These are phyloP conservation scores for Xanthoceras sorbifolium DNA, from an alignment of 345 rosid genomes.

Conservation along the genomic window DNA sequence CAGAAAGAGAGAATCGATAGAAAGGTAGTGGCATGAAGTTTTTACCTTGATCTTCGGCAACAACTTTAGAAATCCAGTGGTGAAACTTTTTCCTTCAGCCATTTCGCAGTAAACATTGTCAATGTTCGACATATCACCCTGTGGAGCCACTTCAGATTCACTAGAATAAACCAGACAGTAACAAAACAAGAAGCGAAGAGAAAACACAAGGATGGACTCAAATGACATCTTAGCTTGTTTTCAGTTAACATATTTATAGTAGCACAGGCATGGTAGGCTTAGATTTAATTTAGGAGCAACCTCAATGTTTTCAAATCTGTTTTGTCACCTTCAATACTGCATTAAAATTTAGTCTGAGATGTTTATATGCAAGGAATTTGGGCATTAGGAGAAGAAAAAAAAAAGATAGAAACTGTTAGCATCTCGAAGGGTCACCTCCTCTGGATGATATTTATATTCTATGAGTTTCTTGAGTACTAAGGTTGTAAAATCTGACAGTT, in stretches of 20 bases:
- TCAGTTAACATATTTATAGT: conserved; percentile 9
- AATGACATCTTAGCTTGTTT: not conserved
- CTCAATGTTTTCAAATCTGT: conserved; percentile 14
- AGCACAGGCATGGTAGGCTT: conserved; percentile 17
- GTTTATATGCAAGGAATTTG: not conserved
- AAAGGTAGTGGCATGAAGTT: conserved; percentile 1
- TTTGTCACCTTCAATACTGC: conserved; percentile 21
- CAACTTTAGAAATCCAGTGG: conserved; percentile 14
- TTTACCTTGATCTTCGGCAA: conserved; percentile 25
- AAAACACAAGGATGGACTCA: not conserved
- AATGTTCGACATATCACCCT: not conserved
- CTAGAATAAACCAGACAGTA: conserved; percentile 2
- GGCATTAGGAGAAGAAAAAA: conserved; percentile 20
- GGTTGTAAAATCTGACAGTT: no score
- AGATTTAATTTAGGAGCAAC: conserved; percentile 26
- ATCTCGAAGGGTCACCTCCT: no score
- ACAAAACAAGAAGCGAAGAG: not conserved
- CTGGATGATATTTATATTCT: not conserved
- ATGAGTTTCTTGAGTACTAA: no score
- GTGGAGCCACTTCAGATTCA: not conserved
- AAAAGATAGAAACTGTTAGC: no score
- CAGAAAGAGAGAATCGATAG: not conserved
- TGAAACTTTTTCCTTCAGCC: not conserved
- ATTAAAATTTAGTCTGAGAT: conserved; percentile 6
- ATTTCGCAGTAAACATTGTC: not conserved